Evolutionary conservation across 1,139 yeast species (phyloP), one percentile per base, ranked within the genome.

Genomic region (Hanseniaspora gamundiae): DNA sequence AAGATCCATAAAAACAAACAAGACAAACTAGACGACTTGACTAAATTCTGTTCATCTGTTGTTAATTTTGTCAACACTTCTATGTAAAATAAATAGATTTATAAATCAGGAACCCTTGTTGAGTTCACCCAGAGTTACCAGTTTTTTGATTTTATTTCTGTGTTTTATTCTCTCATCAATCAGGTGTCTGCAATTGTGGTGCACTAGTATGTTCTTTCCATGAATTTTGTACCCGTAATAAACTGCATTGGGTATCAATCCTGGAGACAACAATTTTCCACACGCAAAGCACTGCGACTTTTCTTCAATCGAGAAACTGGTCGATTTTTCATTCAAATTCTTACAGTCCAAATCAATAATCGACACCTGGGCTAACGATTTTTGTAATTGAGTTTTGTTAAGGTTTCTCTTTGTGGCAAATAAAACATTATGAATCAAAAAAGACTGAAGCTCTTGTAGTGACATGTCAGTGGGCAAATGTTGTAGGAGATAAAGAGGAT

Each of bases 1-100:
- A 52, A 50, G 2, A 64, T 57, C 20, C 80, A 78, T 51, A 53
- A 57, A 20, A 52, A 49, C 0, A 72, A 69, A 44, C 68, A 70
- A 36, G 67, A 67, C 11, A 68, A 70, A 27, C 61, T 91, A 55
- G 94, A 86, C 53, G 75, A 73, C 28, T 64, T 85, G 48, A 76
- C 78, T 26, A 84, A 87, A 58, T 87, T 80, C 63, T 85, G 95
- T 60, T 71, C 93, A 1, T 93, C 95, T 49, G 88, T 88, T 10
- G 67, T 85, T 38, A 73, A 70, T 51, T 80, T 84, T 55, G 67
- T 87, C 42, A 51, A 55, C 31, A 38, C 40, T 7, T 38, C 31
- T 38, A 38, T 26, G 40, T 38, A 38, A 19, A 27, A 9, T 38
- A 14, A 13, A 27, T 38, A 27, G 7, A 13, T 30, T 10, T 30